A percentile compares a stretch with the other conserved stretches of the same genome.
phyloP scores from a whole-genome alignment of 2,329 filamentous ascomycete species.

The Aspergillus sp. region DNA sequence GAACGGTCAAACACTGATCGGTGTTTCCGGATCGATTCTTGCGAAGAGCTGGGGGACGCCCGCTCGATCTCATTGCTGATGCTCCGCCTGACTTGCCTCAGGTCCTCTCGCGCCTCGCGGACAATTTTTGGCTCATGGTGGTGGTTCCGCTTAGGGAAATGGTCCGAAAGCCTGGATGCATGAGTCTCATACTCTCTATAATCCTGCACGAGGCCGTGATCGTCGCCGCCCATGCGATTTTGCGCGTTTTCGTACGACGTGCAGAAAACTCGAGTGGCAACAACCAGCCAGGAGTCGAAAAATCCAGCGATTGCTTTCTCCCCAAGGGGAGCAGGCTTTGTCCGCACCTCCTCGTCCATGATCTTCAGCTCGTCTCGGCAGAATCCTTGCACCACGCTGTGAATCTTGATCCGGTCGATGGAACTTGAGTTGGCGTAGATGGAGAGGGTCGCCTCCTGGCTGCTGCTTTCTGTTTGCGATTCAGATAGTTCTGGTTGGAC shows the following conservation, averaged over 20 bases:
- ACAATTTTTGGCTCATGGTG: conserved; percentile 28
- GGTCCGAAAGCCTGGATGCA: conserved; percentile 38
- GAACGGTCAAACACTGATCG: conserved; percentile 48
- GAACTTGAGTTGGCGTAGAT: conserved; percentile 27
- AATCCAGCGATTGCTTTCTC: conserved; percentile 27
- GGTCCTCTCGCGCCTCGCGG: conserved; percentile 33
- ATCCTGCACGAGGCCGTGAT: conserved; percentile 44
- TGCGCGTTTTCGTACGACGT: conserved; percentile 43
- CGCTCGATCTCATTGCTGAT: conserved; percentile 44
- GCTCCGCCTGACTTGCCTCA: conserved; percentile 33
- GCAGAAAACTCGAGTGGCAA: conserved; percentile 42
- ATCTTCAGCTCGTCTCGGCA: conserved; percentile 47
- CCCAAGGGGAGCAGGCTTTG: neutral
- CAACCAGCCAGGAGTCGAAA: conserved; percentile 44
- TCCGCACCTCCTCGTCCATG: conserved; percentile 29
- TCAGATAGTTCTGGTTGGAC: conserved; percentile 30
- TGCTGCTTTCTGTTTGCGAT: conserved; percentile 36
- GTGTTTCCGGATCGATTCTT: conserved; percentile 36
- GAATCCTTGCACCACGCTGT: conserved; percentile 49
- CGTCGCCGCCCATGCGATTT: conserved; percentile 38
- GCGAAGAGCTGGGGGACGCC: conserved; percentile 43
- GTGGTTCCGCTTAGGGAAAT: conserved; percentile 35
- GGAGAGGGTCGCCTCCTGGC: conserved; percentile 33
- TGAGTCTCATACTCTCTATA: conserved; percentile 50
- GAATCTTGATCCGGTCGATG: conserved; percentile 48